Percentiles rank a stretch among this genome's conserved stretches.
Evolutionary conservation across 1,284 basidiomycete species (phyloP).

Genomic region (Irpex lacteus): DNA sequence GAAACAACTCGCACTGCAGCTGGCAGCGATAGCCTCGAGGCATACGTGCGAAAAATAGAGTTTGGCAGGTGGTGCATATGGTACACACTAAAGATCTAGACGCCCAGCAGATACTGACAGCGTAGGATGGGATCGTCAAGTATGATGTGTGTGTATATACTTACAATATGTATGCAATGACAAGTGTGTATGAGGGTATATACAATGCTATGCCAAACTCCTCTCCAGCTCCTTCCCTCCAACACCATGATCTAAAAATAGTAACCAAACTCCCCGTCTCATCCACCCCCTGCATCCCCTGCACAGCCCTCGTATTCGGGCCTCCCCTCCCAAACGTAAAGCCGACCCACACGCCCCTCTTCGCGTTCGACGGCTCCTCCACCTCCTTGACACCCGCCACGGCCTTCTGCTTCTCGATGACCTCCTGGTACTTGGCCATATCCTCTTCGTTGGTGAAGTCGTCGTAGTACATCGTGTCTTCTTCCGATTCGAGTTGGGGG

Average conservation of each 20-base stretch:
- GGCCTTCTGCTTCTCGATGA: conserved; percentile 95
- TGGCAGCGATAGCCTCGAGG: no score
- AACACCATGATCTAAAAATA: conserved; percentile 47
- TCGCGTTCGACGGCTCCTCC: conserved; percentile 55
- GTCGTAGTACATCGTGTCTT: conserved; percentile 98
- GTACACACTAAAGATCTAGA: no score
- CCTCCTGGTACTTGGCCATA: conserved; percentile 98
- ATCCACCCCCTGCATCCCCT: conserved; percentile 23
- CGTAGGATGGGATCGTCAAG: no score
- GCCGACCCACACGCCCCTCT: conserved; percentile 90
- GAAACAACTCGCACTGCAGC: no score
- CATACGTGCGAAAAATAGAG: no score
- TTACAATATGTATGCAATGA: neutral
- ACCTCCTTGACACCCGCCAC: conserved; percentile 91
- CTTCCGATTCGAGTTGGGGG: conserved; percentile 91
- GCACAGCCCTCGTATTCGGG: conserved; percentile 39
- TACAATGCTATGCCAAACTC: neutral
- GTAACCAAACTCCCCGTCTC: conserved; percentile 50
- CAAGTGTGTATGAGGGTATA: neutral
- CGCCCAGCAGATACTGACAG: no score
- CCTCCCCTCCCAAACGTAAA: conserved; percentile 97
- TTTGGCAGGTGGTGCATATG: no score
- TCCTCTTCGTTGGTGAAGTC: conserved; percentile 92
- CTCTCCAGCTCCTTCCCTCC: neutral
- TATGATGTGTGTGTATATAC: no score